These are phyloP conservation scores for Pythium grandisporangium DNA, from an alignment of 352 stramenopile genomes.

Conservation along the genomic window DNA sequence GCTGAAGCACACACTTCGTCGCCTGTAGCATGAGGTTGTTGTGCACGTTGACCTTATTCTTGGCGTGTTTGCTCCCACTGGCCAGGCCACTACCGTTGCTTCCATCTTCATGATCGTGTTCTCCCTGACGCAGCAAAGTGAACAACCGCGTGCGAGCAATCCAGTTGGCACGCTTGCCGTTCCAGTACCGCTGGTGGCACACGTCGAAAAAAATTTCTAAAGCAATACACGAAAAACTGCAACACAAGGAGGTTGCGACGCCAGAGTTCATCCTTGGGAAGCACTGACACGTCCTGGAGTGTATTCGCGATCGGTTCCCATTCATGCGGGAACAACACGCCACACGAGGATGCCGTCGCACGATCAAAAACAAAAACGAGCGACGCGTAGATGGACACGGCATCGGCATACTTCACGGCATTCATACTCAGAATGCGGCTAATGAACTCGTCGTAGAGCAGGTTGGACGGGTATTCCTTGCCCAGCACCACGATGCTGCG, in stretches of 20 bases:
- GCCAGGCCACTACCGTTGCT: too few species aligned
- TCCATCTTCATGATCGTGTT: constrained; percentile 26
- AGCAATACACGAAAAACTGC: constrained; percentile 79
- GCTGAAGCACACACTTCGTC: constrained; percentile 30
- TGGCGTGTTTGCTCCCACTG: too few species aligned
- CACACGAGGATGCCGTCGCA: constrained; percentile 47
- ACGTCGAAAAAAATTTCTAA: constrained; percentile 54
- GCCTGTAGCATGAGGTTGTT: constrained; percentile 71
- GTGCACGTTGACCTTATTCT: constrained; percentile 28
- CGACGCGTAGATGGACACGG: constrained; percentile 69
- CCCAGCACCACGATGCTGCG: constrained; percentile 75
- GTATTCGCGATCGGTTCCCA: constrained; percentile 55
- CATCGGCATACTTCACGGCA: constrained; percentile 53
- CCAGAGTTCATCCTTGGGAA: constrained; percentile 43
- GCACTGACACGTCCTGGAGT: constrained; percentile 44
- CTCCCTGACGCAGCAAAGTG: constrained; percentile 38
- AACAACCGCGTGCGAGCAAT: constrained; percentile 54
- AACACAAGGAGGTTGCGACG: constrained; percentile 61
- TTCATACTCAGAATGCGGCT: constrained; percentile 71
- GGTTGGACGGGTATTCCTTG: constrained; percentile 73
- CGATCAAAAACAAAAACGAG: constrained; percentile 80
- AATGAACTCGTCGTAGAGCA: constrained; percentile 73
- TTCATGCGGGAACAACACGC: constrained; percentile 49
- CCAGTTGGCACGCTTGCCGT: constrained; percentile 33
- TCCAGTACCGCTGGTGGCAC: constrained; percentile 40